These are phyloP conservation scores for Aspergillus kassunensis DNA, from an alignment of 495 filamentous ascomycete species.

Conservation along the genomic window DNA sequence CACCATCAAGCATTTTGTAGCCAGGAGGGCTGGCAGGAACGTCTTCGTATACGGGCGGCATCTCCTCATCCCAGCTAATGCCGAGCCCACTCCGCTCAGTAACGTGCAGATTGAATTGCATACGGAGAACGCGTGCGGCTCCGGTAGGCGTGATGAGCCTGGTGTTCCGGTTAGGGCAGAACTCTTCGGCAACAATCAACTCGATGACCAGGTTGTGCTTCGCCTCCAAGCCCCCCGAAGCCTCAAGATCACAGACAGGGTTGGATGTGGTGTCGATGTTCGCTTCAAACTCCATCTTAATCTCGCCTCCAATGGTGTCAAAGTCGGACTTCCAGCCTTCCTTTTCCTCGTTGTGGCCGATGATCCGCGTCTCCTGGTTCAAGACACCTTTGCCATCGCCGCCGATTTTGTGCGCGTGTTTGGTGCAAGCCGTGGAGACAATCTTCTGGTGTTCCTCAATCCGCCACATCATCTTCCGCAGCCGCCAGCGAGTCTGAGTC, in stretches of 20 bases:
- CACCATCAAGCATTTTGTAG: slow-evolving; percentile 53
- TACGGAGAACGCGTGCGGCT: slow-evolving; percentile 83
- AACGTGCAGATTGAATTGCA: slow-evolving; percentile 79
- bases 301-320: slow-evolving; percentile 59
- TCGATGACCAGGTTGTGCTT: slow-evolving; percentile 86
- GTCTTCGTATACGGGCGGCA: slow-evolving; percentile 91
- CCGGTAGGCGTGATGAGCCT: slow-evolving; percentile 79
- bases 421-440: slow-evolving; percentile 74
- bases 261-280: slow-evolving; percentile 56
- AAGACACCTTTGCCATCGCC: slow-evolving; percentile 70
- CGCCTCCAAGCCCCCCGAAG: slow-evolving; percentile 71
- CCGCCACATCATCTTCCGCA: slow-evolving; percentile 88
- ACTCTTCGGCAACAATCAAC: slow-evolving; percentile 92
- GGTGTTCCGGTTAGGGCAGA: slow-evolving; percentile 65
- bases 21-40: slow-evolving; percentile 83
- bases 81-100: slow-evolving; percentile 85
- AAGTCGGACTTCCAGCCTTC: slow-evolving; percentile 97
- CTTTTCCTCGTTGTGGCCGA: slow-evolving; percentile 73
- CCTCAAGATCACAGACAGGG: slow-evolving; percentile 75
- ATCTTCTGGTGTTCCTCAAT: slow-evolving; percentile 82
- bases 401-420: slow-evolving; percentile 70
- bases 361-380: slow-evolving; percentile 70
- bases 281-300: slow-evolving; percentile 80
- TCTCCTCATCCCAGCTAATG: slow-evolving; percentile 96
- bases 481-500: slow-evolving; percentile 72